Evolutionary conservation across 2,329 filamentous ascomycete genomes (phyloP).

Genomic region (Juglanconis oblonga): DNA sequence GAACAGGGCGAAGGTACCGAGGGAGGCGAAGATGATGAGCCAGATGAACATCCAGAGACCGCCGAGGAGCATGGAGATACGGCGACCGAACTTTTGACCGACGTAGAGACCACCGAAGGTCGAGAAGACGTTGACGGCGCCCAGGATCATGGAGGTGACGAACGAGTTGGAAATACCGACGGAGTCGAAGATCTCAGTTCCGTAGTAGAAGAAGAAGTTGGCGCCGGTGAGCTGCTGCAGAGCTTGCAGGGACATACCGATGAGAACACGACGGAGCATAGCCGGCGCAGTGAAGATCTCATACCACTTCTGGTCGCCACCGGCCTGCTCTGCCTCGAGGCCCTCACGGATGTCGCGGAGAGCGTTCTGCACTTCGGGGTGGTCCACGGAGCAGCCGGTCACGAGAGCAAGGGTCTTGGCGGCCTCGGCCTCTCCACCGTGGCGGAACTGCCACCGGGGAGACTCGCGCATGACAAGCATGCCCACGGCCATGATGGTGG

Average conservation of each 20-base stretch:
- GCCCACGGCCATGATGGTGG: conserved; percentile 49
- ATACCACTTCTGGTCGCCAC: conserved; percentile 18
- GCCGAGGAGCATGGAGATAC: conserved; percentile 63
- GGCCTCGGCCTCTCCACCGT: conserved; percentile 15
- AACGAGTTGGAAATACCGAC: conserved; percentile 66
- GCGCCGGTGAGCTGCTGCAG: conserved; percentile 67
- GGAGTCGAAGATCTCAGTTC: conserved; percentile 64
- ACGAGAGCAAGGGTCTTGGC: conserved; percentile 17
- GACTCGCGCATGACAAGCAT: conserved; percentile 55
- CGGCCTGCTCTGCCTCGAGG: conserved; percentile 18
- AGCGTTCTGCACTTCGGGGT: conserved; percentile 16
- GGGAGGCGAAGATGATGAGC: conserved; percentile 61
- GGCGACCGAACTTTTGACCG: conserved; percentile 66
- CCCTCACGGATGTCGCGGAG: conserved; percentile 18
- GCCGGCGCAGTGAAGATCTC: conserved; percentile 39
- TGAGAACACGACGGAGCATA: conserved; percentile 60
- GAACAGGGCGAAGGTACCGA: conserved; percentile 41
- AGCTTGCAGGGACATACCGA: conserved; percentile 63
- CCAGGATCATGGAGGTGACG: conserved; percentile 65
- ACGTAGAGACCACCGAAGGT: conserved; percentile 67
- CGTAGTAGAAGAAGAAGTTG: conserved; percentile 54
- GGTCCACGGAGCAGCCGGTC: conserved; percentile 1
- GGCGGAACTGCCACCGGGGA: conserved; percentile 43
- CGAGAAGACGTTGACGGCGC: conserved; percentile 64
- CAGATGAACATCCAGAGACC: conserved; percentile 66